Evolutionary conservation across 23 red algal species (phyloP), one percentile per base, ranked within the genome.

Genomic region (Chondrus crispus): DNA sequence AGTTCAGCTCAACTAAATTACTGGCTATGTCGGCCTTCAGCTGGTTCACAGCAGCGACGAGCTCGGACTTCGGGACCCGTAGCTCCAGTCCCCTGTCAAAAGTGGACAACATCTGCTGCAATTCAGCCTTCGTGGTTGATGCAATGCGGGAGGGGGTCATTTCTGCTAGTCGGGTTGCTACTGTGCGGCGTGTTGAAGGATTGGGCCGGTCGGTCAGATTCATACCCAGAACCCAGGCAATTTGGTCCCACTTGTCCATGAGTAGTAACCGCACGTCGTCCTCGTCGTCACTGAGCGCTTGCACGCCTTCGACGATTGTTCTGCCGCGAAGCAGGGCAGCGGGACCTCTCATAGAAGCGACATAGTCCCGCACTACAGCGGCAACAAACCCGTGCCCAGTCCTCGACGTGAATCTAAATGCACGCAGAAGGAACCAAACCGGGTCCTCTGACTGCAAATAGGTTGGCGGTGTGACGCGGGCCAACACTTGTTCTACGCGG

Each of bases 341-440:
- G 36, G 36, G 58, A 5, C 58, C 58, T 64, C 36, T 64, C 58
- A 64, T 64, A 18, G 28, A 64, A 33, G 28, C 7, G 16, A 32
- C 60, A 1, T 9, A 29, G 10, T 86, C 36, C 5, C 40, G 38
- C 5, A 13, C 45, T 13, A 86, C 36, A 28, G 58, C 16, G 22
- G n/a, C 8, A 6, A 86, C 13, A 73, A 86, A 72, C 3, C 19
- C 63, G 10, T 86, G 62, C 2, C 32, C 68, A 45, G 82, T 86
- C 14, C 62, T 38, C 47, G 58, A 86, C 53, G 57, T 73, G 53
- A 73, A 86, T 26, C 49, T 58, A 64, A 86, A 74, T 50, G 54
- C 63, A 18, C 10, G 18, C 10, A 5, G n/a, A 0, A 86, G 2
- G 30, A 86, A 70, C 62, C 82, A 86, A 45, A 39, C 63, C 8